Conservation (phyloP, 139 green algal species). For the Coccomyxa sp. region DNA sequence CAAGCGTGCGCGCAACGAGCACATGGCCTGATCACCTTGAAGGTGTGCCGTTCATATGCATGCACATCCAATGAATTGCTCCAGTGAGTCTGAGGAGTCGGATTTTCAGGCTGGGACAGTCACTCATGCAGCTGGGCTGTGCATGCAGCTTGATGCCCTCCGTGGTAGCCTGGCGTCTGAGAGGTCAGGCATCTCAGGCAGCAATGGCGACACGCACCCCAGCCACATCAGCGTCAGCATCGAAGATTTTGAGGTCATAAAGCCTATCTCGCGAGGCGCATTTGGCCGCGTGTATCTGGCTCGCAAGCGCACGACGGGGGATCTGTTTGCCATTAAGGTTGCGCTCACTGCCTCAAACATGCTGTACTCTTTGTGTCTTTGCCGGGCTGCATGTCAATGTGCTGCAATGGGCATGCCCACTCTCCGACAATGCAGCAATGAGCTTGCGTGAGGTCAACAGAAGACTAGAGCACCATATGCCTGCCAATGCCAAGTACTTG, state of each 20-base stretch:
- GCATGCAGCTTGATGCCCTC: no score
- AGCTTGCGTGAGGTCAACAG: not conserved
- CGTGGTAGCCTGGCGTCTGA: no score
- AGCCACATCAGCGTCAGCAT: slow-evolving; percentile 40
- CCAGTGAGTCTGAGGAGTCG: no score
- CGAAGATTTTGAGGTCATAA: slow-evolving; percentile 94
- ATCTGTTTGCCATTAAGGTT: slow-evolving; percentile 80
- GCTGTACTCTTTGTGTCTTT: not conserved
- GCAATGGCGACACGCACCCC: no score
- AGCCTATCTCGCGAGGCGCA: slow-evolving; percentile 89
- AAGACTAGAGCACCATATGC: no score
- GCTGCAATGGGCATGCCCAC: not conserved
- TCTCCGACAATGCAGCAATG: not conserved
- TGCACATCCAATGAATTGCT: no score
- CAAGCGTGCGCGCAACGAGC: no score
- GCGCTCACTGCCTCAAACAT: not conserved
- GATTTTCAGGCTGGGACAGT: no score
- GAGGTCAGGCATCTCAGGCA: no score
- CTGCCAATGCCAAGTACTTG: not conserved
- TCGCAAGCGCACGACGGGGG: slow-evolving; percentile 72
- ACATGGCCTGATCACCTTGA: no score
- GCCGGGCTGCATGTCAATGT: not conserved
- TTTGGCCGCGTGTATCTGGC: slow-evolving; percentile 94
- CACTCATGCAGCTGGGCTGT: no score
- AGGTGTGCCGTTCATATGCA: no score